These are phyloP conservation scores for Neurospora cerealis DNA, from an alignment of 495 filamentous ascomycete species.

Conservation along the genomic window DNA sequence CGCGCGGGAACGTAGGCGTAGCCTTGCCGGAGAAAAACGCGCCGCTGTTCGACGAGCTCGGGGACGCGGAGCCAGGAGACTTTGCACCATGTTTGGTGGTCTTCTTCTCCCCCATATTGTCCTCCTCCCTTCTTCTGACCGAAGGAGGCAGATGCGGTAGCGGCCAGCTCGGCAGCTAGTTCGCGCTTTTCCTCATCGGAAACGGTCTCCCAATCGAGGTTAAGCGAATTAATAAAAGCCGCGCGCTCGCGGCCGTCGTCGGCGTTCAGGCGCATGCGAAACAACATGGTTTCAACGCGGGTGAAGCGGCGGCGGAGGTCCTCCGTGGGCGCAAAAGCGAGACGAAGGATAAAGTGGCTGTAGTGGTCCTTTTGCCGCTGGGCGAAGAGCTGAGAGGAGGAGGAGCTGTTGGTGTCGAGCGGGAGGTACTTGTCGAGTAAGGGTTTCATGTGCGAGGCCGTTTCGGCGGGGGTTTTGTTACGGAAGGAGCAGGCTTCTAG, in stretches of 20 bases:
- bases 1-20: constrained; percentile 86
- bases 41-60: constrained; percentile 73
- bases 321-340: constrained; percentile 86
- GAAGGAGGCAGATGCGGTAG: constrained; percentile 17
- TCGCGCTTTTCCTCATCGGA: constrained; percentile 59
- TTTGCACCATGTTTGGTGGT: constrained; percentile 68
- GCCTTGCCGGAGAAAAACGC: constrained; percentile 66
- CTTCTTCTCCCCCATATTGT: constrained; percentile 25
- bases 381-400: constrained; percentile 43
- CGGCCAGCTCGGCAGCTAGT: constrained; percentile 34
- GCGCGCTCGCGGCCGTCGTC: constrained; percentile 61
- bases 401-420: constrained; percentile 64
- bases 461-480: constrained; percentile 73
- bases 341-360: constrained; percentile 89
- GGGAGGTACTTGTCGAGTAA: constrained; percentile 80
- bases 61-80: constrained; percentile 91
- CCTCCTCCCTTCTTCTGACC: background rate
- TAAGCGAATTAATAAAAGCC: constrained; percentile 67
- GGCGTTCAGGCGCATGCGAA: constrained; percentile 63
- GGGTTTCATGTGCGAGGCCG: constrained; percentile 63
- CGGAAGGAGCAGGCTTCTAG: constrained; percentile 94
- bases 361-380: constrained; percentile 97
- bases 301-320: constrained; percentile 84
- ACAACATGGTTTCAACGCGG: constrained; percentile 79
- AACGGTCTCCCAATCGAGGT: constrained; percentile 69